A percentile compares a stretch with the other conserved stretches of the same genome.
phyloP scores from a whole-genome alignment of 352 stramenopile species.

The Globisporangium paroecandrum region DNA sequence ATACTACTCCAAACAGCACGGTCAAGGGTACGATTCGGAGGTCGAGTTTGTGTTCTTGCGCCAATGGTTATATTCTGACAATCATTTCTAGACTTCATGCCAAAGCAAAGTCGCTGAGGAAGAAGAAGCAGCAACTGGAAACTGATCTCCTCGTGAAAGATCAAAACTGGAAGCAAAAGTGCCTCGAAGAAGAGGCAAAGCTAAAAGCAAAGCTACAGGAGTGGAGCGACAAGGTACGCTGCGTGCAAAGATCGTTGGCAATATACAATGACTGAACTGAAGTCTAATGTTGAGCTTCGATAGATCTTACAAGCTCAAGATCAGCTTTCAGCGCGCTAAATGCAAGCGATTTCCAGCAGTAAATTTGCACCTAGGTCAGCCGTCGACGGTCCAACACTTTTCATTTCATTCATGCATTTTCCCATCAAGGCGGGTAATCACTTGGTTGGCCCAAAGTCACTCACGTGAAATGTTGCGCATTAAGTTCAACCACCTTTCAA shows the following conservation, averaged over 20 bases:
- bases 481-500: background rate
- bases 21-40: background rate
- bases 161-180: slow-evolving; percentile 2
- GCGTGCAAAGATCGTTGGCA: background rate
- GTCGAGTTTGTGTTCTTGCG: background rate
- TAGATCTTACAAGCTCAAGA: slow-evolving; percentile 4
- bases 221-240: slow-evolving; percentile 12
- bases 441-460: background rate
- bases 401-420: background rate
- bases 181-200: slow-evolving; percentile 11
- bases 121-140: slow-evolving; percentile 4
- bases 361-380: background rate
- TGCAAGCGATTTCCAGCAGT: background rate
- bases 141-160: background rate
- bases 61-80: background rate
- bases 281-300: background rate
- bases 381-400: background rate
- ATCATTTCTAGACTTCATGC: slow-evolving; percentile 1
- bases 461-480: background rate
- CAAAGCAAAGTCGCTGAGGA: background rate
- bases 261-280: background rate
- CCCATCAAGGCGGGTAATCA: background rate
- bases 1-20: background rate
- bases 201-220: slow-evolving; percentile 8
- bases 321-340: background rate